These are phyloP conservation scores for Elaeagnus macrophylla DNA, from an alignment of 306 rosid genomes.

Conservation along the genomic window DNA sequence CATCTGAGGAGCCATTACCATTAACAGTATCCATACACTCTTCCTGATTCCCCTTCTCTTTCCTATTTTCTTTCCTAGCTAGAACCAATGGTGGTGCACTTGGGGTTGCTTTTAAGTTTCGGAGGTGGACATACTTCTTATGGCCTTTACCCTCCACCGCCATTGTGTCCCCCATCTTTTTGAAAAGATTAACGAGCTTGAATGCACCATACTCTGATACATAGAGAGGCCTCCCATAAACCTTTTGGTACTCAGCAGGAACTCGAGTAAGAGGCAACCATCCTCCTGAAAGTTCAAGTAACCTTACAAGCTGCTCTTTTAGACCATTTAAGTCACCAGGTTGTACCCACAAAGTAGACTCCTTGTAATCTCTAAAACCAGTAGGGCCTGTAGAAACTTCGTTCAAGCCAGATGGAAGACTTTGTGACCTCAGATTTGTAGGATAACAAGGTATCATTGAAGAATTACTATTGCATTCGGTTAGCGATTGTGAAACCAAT, in stretches of 20 bases:
- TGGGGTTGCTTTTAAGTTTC: slow-evolving; percentile 57
- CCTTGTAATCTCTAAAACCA: slow-evolving; percentile 38
- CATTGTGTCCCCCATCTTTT: slow-evolving; percentile 67
- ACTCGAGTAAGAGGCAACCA: slow-evolving; percentile 56
- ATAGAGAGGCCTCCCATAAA: slow-evolving; percentile 63
- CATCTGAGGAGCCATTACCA: slow-evolving; percentile 66
- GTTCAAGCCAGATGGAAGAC: slow-evolving; percentile 59
- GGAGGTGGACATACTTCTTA: slow-evolving; percentile 52
- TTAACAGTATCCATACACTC: slow-evolving; percentile 33
- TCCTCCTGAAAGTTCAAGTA: slow-evolving; percentile 79
- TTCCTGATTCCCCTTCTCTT: slow-evolving; percentile 63
- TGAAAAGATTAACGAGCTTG: slow-evolving; percentile 76
- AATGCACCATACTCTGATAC: slow-evolving; percentile 56
- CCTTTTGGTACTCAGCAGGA: slow-evolving; percentile 64
- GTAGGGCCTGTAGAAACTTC: slow-evolving; percentile 51
- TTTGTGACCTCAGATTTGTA: slow-evolving; percentile 47
- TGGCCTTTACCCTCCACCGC: slow-evolving; percentile 68
- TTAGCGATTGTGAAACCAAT: slow-evolving; percentile 48
- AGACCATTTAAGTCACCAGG: slow-evolving; percentile 91
- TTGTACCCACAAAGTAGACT: slow-evolving; percentile 55
- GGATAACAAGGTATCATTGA: slow-evolving; percentile 32
- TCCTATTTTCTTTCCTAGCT: slow-evolving; percentile 59
- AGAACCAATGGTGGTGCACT: slow-evolving; percentile 64
- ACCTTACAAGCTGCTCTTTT: slow-evolving; percentile 58
- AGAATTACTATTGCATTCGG: slow-evolving; percentile 48